phyloP scores from a whole-genome alignment of 2,329 filamentous ascomycete genomes.

The Nannizzia gypsea region DNA sequence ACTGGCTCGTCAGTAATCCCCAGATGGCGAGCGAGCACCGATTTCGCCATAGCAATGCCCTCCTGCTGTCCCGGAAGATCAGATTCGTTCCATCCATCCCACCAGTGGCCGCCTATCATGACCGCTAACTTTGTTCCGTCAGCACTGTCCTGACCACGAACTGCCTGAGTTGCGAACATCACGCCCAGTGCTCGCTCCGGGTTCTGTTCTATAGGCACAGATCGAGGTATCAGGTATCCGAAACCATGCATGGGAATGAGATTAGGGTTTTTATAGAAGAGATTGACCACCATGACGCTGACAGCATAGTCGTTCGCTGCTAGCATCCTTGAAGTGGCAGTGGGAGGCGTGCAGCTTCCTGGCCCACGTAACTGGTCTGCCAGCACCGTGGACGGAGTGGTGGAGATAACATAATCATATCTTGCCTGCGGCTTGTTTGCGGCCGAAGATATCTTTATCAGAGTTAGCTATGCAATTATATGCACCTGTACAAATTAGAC shows the following conservation, averaged over 20 bases:
- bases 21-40: constrained; percentile 61
- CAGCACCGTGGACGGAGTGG: constrained; percentile 15
- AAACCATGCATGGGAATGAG: constrained; percentile 62
- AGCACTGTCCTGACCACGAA: constrained; percentile 44
- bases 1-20: constrained; percentile 53
- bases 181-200: constrained; percentile 78
- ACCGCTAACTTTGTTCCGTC: constrained; percentile 77
- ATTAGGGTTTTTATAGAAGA: constrained; percentile 60
- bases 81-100: constrained; percentile 48
- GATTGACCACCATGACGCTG: constrained; percentile 82
- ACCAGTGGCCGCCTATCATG: constrained; percentile 91
- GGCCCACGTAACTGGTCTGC: constrained; percentile 7
- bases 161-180: constrained; percentile 71
- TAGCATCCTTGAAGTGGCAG: constrained; percentile 15
- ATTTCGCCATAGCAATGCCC: constrained; percentile 57
- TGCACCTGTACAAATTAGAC: not conserved
- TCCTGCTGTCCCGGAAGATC: constrained; percentile 53
- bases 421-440: not conserved
- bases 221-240: constrained; percentile 80
- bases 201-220: constrained; percentile 58
- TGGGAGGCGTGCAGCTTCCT: not conserved
- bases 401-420: constrained; percentile 21
- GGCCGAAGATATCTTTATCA: not conserved
- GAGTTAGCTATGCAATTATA: not conserved
- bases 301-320: constrained; percentile 47